Percentiles rank a stretch among this genome's conserved stretches.
phyloP scores from a whole-genome alignment of 805 yeast species.

The Monosporozyma unispora region DNA sequence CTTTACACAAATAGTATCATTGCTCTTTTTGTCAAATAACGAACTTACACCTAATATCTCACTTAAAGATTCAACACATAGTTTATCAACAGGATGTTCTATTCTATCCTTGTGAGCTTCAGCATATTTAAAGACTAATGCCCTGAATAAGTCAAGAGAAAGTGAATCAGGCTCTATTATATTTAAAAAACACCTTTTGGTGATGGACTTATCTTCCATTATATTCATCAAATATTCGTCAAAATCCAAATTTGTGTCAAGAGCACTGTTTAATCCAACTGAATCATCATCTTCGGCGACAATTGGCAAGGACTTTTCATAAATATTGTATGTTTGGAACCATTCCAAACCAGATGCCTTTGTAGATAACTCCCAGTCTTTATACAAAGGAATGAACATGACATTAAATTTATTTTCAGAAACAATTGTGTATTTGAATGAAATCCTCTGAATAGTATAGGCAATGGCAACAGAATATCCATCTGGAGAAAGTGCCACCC shows the following conservation, averaged over 20 bases:
- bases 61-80: conserved; percentile 19
- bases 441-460: conserved; percentile 21
- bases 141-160: conserved; percentile 15
- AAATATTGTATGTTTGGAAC: conserved; percentile 28
- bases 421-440: conserved; percentile 23
- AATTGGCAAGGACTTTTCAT: conserved; percentile 17
- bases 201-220: conserved; percentile 14
- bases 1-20: conserved; percentile 10
- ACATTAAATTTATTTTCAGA: conserved; percentile 21
- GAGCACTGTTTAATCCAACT: neutral
- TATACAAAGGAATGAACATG: conserved; percentile 21
- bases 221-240: conserved; percentile 13
- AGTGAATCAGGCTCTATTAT: conserved; percentile 10
- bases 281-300: neutral
- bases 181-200: conserved; percentile 17
- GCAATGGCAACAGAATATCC: conserved; percentile 23
- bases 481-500: conserved; percentile 24
- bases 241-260: conserved; percentile 14
- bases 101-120: conserved; percentile 11
- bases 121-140: conserved; percentile 23
- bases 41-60: conserved; percentile 6
- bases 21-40: conserved; percentile 3
- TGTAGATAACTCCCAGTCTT: conserved; percentile 20
- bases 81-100: conserved; percentile 20
- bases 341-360: conserved; percentile 26